Base-by-base conservation (phyloP, 345 rosid genomes). In the Aquilaria yunnanensis region DNA sequence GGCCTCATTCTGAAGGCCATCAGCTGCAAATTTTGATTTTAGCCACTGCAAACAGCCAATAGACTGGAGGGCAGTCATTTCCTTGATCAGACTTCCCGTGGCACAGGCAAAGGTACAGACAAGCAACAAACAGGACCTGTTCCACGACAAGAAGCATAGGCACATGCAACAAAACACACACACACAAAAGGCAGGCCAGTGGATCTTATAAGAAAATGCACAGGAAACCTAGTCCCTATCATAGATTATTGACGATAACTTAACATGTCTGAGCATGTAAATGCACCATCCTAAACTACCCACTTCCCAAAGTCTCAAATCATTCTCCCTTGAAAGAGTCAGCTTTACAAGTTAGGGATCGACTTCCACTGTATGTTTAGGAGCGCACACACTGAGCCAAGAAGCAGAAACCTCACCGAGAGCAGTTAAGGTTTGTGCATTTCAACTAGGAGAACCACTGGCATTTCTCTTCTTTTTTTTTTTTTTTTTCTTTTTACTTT, bases 261-360 rank as follows among this genome's bases (percentile, higher is more conserved):
- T 64, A 56, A 47, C 68, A 64, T 56, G 54, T 32, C 56, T 54
- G 56, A 43, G 53, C 67, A 63, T 64, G 60, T 55, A 65, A 65
- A 54, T 14, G 37, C 61, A 65, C 49, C 61, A 65, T 48, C 69
- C 69, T 57, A 56, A 23, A 48, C 57, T 56, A 11, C 56, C 69
- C 56, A 63, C 30, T 31, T 54, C 61, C 46, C 54, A 48, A 14
- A 55, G 12, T 49, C 54, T 47, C 56, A 12, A 57, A 56, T 47
- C 32, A 48, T 66, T 46, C 63, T 70, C 57, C 62, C 58, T 60
- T 70, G 57, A 70, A 64, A 60, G 60, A 64, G 69, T 70, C 69
- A 60, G 63, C 66, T 65, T 70, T 70, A 70, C 66, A 70, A 45
- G 59, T 58, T 54, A 31, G 62, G 64, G 59, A 59, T 63, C 32